phyloP scores from a whole-genome alignment of 345 rosid genomes.

The rapeseed (Brassica napus) region DNA sequence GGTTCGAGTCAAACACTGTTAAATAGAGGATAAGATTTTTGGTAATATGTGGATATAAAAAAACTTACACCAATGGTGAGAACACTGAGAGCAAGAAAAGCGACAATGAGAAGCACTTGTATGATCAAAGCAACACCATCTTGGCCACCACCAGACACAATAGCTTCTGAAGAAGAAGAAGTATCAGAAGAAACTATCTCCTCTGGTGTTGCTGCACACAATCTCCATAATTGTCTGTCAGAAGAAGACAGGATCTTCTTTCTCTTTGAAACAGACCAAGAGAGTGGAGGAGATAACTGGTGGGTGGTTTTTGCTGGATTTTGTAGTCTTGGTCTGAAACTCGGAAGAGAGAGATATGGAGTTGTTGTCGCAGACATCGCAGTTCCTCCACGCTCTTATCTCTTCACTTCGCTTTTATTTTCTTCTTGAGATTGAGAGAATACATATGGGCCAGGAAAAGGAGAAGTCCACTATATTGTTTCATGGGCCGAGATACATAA shows the following conservation, averaged over 20 bases:
- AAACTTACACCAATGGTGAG: conserved; percentile 79
- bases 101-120: conserved; percentile 56
- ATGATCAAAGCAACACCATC: conserved; percentile 51
- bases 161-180: conserved; percentile 25
- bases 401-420: neutral
- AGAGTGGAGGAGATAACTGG: conserved; percentile 24
- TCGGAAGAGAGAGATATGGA: conserved; percentile 38
- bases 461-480: neutral
- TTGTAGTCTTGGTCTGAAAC: conserved; percentile 39
- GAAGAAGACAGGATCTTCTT: conserved; percentile 30
- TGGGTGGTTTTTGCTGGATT: conserved; percentile 30
- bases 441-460: neutral
- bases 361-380: conserved; percentile 32
- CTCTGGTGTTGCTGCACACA: conserved; percentile 55
- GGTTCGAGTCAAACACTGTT: conserved; percentile 3
- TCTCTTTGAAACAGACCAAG: conserved; percentile 30
- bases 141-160: conserved; percentile 41
- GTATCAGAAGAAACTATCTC: conserved; percentile 44
- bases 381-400: conserved; percentile 20
- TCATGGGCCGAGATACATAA: neutral
- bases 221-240: conserved; percentile 42
- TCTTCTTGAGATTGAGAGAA: conserved; percentile 13
- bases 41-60: neutral
- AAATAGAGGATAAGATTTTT: conserved; percentile 28
- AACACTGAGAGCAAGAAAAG: conserved; percentile 60